phyloP scores from a whole-genome alignment of 1,284 basidiomycete species.

The Cryptococcus hybrid region DNA sequence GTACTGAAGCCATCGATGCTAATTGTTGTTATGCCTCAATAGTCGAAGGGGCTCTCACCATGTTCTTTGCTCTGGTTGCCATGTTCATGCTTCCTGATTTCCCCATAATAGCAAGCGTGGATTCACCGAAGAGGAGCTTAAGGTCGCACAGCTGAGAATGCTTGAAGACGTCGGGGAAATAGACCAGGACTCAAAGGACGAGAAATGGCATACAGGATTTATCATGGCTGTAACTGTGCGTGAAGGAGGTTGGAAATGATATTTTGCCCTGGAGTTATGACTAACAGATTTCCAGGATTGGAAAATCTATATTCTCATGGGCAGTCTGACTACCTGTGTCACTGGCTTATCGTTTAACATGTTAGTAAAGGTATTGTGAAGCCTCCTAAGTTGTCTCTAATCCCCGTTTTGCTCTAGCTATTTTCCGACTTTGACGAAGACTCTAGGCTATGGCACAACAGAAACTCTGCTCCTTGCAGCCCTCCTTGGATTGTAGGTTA shows the following conservation, averaged over 20 bases:
- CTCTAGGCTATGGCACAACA: conserved; percentile 64
- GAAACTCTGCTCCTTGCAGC: conserved; percentile 25
- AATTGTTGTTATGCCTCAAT: conserved; percentile 33
- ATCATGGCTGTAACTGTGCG: conserved; percentile 23
- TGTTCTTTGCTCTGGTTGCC: conserved; percentile 40
- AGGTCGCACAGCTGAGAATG: conserved; percentile 66
- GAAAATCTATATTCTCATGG: conserved; percentile 25
- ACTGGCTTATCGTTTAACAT: conserved; percentile 55
- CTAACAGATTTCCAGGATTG: conserved; percentile 11
- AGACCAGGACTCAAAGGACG: conserved; percentile 22
- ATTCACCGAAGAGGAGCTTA: conserved; percentile 58
- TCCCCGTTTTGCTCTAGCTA: conserved; percentile 10
- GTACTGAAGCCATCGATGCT: too few relatives aligned
- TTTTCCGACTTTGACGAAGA: conserved; percentile 52
- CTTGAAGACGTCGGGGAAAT: conserved; percentile 69
- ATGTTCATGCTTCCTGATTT: conserved; percentile 75
- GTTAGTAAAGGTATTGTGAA: conserved; percentile 7
- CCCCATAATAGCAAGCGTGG: conserved; percentile 59
- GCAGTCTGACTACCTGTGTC: conserved; percentile 27
- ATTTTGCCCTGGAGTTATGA: background rate
- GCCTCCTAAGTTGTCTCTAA: too few relatives aligned
- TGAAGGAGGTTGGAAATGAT: background rate
- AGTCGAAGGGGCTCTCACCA: conserved; percentile 58
- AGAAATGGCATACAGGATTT: conserved; percentile 23
- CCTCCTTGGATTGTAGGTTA: conserved; percentile 25